Percentiles rank a stretch among this genome's conserved stretches.
Conservation (phyloP, 148 eudicot genomes). For the Diospyros kaki region DNA sequence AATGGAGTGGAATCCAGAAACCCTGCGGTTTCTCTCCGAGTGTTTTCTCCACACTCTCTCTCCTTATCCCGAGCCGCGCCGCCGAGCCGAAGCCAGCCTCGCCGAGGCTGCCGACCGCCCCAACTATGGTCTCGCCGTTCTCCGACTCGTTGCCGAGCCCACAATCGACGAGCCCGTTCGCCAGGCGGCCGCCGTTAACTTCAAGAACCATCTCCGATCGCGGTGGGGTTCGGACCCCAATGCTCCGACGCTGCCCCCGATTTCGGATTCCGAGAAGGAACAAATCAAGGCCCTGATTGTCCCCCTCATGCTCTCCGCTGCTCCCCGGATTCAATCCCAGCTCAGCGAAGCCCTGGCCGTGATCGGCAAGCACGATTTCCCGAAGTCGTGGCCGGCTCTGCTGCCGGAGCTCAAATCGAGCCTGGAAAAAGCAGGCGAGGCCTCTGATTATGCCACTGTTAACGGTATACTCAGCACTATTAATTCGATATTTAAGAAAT, state of each 20-base stretch:
- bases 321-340: conserved; percentile 63
- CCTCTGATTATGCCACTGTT: conserved; percentile 59
- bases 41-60: conserved; percentile 85
- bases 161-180: conserved; percentile 63
- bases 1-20: conserved; percentile 71
- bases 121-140: conserved; percentile 77
- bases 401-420: conserved; percentile 64
- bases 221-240: conserved; percentile 54
- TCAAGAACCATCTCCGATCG: conserved; percentile 75
- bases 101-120: conserved; percentile 57
- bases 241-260: conserved; percentile 25
- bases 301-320: conserved; percentile 61
- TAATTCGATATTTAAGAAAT: conserved; percentile 83
- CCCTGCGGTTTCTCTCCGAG: conserved; percentile 63
- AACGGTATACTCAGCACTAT: conserved; percentile 81
- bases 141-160: conserved; percentile 64
- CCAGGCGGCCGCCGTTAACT: conserved; percentile 83
- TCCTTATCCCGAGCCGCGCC: conserved; percentile 70
- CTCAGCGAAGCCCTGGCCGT: conserved; percentile 81
- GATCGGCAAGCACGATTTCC: conserved; percentile 94
- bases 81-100: conserved; percentile 66
- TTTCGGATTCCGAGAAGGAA: conserved; percentile 63
- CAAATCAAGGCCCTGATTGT: conserved; percentile 76
- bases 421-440: conserved; percentile 56
- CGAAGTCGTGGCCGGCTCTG: conserved; percentile 61